phyloP scores from a whole-genome alignment of 305 asterid genomes.

The Andrographis paniculata region DNA sequence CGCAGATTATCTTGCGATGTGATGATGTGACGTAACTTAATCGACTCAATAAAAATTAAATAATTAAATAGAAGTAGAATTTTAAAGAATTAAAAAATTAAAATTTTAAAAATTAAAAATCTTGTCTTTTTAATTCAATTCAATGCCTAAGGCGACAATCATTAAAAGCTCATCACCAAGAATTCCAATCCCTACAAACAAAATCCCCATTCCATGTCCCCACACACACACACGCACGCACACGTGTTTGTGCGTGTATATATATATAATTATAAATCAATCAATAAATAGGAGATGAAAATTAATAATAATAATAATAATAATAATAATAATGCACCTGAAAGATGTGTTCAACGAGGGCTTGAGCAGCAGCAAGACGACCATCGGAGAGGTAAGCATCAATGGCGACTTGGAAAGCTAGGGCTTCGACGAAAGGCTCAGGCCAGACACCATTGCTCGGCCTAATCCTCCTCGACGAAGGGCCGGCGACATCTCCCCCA shows the following conservation, averaged over 20 bases:
- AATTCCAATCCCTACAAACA: background rate
- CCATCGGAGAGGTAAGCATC: conserved; percentile 34
- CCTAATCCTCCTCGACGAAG: conserved; percentile 27
- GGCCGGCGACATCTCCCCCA: conserved; percentile 21
- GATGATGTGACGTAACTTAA: too few relatives aligned
- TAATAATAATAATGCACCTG: conserved; percentile 38
- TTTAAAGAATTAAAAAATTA: too few relatives aligned
- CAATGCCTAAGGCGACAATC: conserved; percentile 19
- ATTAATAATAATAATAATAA: conserved; percentile 1
- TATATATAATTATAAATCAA: too few relatives aligned
- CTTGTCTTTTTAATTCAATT: conserved; percentile 2
- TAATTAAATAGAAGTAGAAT: too few relatives aligned
- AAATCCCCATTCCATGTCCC: background rate
- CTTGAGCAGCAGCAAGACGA: conserved; percentile 44
- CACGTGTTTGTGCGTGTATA: background rate
- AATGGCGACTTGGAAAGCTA: conserved; percentile 35
- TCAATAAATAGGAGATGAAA: background rate
- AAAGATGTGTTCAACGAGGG: conserved; percentile 33
- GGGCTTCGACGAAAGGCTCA: conserved; percentile 48
- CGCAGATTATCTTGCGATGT: too few relatives aligned
- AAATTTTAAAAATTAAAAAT: background rate
- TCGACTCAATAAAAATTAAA: too few relatives aligned
- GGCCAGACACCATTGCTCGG: conserved; percentile 48
- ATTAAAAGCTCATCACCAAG: conserved; percentile 16
- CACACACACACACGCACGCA: conserved; percentile 5